Evolutionary conservation across 2,329 filamentous ascomycete species (phyloP), one percentile per base, ranked within the genome.

Genomic region (Ophiostoma sp.): DNA sequence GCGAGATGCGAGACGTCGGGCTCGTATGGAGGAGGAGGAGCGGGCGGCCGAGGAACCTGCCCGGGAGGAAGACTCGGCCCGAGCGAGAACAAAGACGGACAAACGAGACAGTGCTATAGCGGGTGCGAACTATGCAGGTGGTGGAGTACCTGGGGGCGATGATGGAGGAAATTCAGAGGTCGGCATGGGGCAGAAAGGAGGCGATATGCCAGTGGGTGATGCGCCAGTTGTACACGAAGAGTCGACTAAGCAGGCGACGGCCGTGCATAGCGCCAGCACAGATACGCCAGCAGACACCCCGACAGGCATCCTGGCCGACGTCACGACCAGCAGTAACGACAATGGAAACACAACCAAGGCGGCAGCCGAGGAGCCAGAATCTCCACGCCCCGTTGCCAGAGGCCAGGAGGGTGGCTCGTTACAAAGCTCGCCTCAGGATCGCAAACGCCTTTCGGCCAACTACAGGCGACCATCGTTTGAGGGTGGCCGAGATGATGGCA

Each of bases 11-110:
- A 68, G 25, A n/a, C 70, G 70, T 7, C 70, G n/a, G 9, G 57
- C 31, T 2, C 42, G 31, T 2, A 25, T 55, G 55, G 76, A 79
- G 55, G 78, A 79, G 63, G 77, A 81, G 69, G 79, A 75, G 11
- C 78, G 76, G 28, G 79, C 79, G 19, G 78, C 81, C 74, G 78
- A 85, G 19, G 7, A 55, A 55, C 6, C 19, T 19, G 42, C 42
- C 3, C 12, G 42, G 42, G 42, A 19, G 42, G 42, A 48, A 19
- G 3, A 3, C 15, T 17, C 15, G 45, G 22, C 66, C 73, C 75
- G 22, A 28, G 61, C n/a, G 25, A 57, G 8, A 71, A 75, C 52
- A 69, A 74, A 33, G 48, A 2, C 33, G 12, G 71, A 68, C 3
- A 33, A 69, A 19, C 73, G 6, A 3, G 15, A 15, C 42, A 48